A percentile compares a stretch with the other conserved stretches of the same genome.
These are phyloP conservation scores for Citrus australasica DNA, from an alignment of 345 rosid species.

Conservation along the genomic window DNA sequence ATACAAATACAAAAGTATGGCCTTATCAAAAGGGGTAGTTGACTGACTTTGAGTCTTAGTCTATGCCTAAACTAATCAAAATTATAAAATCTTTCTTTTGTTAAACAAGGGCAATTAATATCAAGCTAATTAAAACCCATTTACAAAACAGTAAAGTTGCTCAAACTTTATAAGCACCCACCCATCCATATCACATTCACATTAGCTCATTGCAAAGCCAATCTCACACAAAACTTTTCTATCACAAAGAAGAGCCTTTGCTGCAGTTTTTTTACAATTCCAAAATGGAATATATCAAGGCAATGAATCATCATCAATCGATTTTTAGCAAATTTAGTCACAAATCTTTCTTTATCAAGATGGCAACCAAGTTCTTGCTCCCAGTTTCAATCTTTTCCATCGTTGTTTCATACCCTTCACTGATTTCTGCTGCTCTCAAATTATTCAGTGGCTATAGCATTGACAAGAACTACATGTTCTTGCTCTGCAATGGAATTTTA, in stretches of 20 bases:
- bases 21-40: not conserved
- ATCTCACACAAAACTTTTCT: not conserved
- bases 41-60: constrained; percentile 7
- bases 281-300: constrained; percentile 20
- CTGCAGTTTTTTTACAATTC: not conserved
- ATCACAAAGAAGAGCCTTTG: not conserved
- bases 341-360: not conserved
- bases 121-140: not conserved
- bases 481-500: constrained; percentile 69
- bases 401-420: constrained; percentile 27
- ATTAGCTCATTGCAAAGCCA: not conserved
- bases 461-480: constrained; percentile 62
- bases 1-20: too few relatives aligned
- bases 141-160: not conserved
- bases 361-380: constrained; percentile 27
- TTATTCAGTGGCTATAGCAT: constrained; percentile 21
- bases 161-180: not conserved
- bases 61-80: not conserved
- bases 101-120: not conserved
- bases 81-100: not conserved
- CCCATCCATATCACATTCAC: not conserved
- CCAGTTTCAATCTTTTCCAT: constrained; percentile 37
- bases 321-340: not conserved
- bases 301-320: not conserved
- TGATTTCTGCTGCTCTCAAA: constrained; percentile 24